Evolutionary conservation across 169 alveolate species (phyloP), one percentile per base, ranked within the genome.

Genomic region (Eimeria tenella): DNA sequence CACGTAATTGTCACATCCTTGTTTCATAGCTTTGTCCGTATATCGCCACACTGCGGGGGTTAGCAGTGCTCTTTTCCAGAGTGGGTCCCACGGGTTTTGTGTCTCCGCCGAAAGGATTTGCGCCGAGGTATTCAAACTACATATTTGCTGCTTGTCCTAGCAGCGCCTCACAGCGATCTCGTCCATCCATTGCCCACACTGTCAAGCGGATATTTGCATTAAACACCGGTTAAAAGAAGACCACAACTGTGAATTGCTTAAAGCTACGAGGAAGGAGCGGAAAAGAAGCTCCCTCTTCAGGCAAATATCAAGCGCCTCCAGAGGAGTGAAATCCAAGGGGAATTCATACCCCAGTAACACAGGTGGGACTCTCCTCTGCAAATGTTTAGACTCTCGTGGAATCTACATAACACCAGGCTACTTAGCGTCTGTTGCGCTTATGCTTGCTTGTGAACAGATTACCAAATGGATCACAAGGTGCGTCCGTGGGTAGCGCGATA

Each of bases 101-200:
- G 42, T 31, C 42, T 31, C 4, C 42, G 42, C 42, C 42, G 42
- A 31, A 31, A 31, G 42, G 2, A 31, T 2, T 31, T 31, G 42
- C 42, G 42, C 42, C 2, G 42, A 31, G 42, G 42, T 31, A 31
- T 31, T 21, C 52, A 19, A 31, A 19, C 19, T 23, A 7, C 65
- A 19, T 58, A 7, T 68, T 65, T 5, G 63, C 52, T 17, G 53
- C 5, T 15, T 25, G 23, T 49, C 10, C 9, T 17, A 17, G 70
- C 94, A 91, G 94, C 90, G 94, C 21, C 94, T 91, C 19, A 79
- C 94, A 49, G 86, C 87, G 23, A 65, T 91, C n/a, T 77, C 94
- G 62, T 49, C 86, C 15, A 77, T 77, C 52, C 53, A 52, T 23
- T 91, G 94, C 91, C 87, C 75, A 6, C 70, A 63, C 11, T 91